A percentile compares a stretch with the other conserved stretches of the same genome.
These are phyloP conservation scores for Penicillium digitatum DNA, from an alignment of 2,329 filamentous ascomycete species.

Conservation along the genomic window DNA sequence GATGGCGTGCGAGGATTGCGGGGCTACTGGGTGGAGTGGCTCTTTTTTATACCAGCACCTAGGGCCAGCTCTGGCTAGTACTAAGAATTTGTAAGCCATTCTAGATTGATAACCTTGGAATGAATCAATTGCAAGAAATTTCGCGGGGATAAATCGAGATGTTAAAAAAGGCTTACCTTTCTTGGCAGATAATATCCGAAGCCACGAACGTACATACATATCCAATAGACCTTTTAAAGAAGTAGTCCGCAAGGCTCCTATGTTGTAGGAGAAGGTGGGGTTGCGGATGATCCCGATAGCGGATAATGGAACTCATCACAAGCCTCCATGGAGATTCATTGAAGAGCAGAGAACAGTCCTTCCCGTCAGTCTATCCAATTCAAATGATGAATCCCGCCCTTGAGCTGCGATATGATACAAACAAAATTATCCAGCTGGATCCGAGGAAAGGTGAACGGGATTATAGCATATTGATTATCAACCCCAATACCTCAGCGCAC, in stretches of 20 bases:
- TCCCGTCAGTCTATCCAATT: no score
- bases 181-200: background rate
- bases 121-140: background rate
- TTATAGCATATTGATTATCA: constrained; percentile 42
- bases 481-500: constrained; percentile 44
- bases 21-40: background rate
- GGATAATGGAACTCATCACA: constrained; percentile 13
- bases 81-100: background rate
- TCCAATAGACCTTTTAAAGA: background rate
- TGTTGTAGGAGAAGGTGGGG: constrained; percentile 18
- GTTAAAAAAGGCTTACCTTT: background rate
- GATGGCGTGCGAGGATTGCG: background rate
- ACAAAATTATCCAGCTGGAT: background rate
- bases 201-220: background rate
- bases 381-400: background rate
- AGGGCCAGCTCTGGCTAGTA: no score
- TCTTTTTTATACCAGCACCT: background rate
- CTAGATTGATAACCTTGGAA: background rate
- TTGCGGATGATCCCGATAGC: constrained; percentile 17
- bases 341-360: background rate
- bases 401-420: background rate
- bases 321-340: background rate
- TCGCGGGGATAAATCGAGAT: background rate
- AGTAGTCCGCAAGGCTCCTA: background rate
- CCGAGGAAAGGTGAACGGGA: constrained; percentile 10